These are phyloP conservation scores for Musa balbisiana DNA, from an alignment of 202 grass and related monocot genomes.

Conservation along the genomic window DNA sequence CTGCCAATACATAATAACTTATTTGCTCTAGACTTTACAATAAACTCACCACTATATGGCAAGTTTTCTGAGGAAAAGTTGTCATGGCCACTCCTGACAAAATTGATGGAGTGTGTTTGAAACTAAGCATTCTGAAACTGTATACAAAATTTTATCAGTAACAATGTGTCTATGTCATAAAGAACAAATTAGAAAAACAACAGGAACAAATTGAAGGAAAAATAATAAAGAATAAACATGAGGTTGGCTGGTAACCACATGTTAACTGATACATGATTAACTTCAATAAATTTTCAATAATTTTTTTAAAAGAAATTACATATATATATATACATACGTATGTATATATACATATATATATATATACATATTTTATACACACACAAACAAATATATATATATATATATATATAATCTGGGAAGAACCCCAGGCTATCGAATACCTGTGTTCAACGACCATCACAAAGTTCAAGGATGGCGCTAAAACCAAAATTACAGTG, in stretches of 20 bases:
- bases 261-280: too few relatives aligned
- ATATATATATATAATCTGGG: not conserved
- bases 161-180: not conserved
- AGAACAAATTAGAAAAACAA: not conserved
- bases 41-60: conserved; percentile 4
- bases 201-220: not conserved
- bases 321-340: too few relatives aligned
- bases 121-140: not conserved
- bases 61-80: not conserved
- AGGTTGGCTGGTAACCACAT: too few relatives aligned
- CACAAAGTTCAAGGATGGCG: not conserved
- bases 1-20: not conserved
- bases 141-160: not conserved
- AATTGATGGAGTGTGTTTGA: not conserved
- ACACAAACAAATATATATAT: too few relatives aligned
- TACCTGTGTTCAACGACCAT: not conserved
- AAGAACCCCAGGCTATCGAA: not conserved
- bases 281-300: not conserved
- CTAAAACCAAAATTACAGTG: not conserved
- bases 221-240: not conserved
- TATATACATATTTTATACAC: too few relatives aligned
- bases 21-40: not conserved
- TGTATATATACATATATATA: too few relatives aligned
- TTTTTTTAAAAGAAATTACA: not conserved
- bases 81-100: not conserved